Percentiles rank a stretch among this genome's conserved stretches.
Conservation (phyloP, 768 basidiomycete species). For the Lentinula edodes region DNA sequence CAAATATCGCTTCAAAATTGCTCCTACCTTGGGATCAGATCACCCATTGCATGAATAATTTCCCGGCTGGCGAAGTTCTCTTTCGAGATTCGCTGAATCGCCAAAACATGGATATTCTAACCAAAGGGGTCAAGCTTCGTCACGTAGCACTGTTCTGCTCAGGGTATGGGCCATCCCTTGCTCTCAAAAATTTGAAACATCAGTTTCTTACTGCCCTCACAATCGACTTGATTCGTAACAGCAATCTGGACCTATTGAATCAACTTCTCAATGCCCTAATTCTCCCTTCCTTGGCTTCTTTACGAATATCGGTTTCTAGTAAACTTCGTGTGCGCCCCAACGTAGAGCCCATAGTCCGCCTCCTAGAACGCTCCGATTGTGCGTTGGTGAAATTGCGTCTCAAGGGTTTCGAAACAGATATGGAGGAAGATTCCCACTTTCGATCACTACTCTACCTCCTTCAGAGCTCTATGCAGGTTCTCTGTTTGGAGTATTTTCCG, state of each 20-base stretch:
- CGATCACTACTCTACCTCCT: neutral
- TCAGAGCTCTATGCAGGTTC: neutral
- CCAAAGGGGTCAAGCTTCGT: neutral
- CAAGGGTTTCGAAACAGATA: neutral
- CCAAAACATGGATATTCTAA: neutral
- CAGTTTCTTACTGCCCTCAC: neutral
- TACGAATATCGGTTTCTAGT: neutral
- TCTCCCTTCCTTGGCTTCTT: neutral
- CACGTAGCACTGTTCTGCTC: neutral
- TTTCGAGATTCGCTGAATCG: neutral
- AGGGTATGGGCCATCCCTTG: neutral
- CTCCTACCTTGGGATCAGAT: neutral
- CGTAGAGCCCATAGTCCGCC: neutral
- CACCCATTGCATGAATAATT: neutral
- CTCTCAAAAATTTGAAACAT: neutral
- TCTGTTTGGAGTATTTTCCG: neutral
- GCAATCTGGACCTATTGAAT: neutral
- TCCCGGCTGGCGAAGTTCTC: neutral
- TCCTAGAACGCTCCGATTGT: neutral
- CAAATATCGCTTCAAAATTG: neutral
- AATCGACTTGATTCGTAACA: neutral
- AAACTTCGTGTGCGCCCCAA: neutral
- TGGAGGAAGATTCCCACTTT: neutral
- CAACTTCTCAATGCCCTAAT: conserved; percentile 1
- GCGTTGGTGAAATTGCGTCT: neutral